Conservation (phyloP, 2,329 filamentous ascomycete species). For the Talaromyces sp. region DNA sequence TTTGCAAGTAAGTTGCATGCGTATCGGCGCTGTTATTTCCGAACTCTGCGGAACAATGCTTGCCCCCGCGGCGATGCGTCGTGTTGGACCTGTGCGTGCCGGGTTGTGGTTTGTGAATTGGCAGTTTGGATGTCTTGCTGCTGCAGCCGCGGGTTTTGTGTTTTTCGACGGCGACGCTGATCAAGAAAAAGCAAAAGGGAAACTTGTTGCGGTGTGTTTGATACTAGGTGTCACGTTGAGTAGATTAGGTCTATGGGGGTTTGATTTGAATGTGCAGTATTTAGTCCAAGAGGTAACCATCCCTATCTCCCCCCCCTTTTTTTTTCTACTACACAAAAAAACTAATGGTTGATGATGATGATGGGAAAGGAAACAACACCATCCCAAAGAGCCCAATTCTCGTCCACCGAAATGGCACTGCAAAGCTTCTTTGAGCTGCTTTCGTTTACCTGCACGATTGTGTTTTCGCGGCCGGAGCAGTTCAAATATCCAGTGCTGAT, state of each 20-base stretch:
- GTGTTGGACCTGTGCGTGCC: constrained; percentile 55
- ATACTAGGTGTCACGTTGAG: constrained; percentile 51
- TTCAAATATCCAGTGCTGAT: constrained; percentile 61
- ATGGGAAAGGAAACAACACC: constrained; percentile 51
- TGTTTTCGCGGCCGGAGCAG: constrained; percentile 58
- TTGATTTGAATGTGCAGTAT: constrained; percentile 56
- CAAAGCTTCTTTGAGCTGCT: constrained; percentile 68
- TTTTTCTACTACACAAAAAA: not conserved
- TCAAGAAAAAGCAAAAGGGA: not conserved
- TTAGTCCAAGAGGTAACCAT: constrained; percentile 55
- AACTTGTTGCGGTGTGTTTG: constrained; percentile 43
- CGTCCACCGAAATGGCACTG: constrained; percentile 60
- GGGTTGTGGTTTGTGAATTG: constrained; percentile 68
- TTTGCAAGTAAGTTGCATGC: constrained; percentile 43
- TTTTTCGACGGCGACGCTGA: constrained; percentile 20
- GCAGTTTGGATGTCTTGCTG: constrained; percentile 56
- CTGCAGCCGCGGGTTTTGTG: constrained; percentile 42
- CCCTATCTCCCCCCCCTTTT: not conserved
- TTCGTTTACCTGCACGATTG: constrained; percentile 61
- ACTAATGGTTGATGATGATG: not conserved
- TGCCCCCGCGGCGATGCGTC: constrained; percentile 46
- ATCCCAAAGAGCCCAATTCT: constrained; percentile 62
- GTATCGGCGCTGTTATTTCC: constrained; percentile 45
- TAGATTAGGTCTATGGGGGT: constrained; percentile 57
- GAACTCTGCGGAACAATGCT: constrained; percentile 52